Percentiles rank a stretch among this genome's conserved stretches.
Conservation (phyloP, 768 basidiomycete genomes). For the Austroboletus eburneus region DNA sequence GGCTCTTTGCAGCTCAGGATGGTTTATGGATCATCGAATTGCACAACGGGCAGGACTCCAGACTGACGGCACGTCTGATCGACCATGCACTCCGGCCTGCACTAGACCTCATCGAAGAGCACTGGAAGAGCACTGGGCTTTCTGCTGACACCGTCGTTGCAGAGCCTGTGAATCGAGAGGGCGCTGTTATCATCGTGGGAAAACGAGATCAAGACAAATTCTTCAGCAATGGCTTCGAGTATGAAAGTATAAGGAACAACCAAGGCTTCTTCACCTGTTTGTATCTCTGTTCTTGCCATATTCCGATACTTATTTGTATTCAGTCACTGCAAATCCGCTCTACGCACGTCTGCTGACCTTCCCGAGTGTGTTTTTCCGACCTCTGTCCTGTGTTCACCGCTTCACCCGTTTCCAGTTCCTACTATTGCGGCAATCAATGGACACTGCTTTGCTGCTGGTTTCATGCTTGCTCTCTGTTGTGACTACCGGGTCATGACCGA, state of each 20-base stretch:
- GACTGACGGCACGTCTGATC: constrained; percentile 57
- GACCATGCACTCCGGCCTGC: constrained; percentile 62
- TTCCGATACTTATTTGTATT: constrained; percentile 5
- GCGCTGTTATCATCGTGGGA: constrained; percentile 75
- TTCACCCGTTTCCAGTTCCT: constrained; percentile 49
- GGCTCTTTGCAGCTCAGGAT: constrained; percentile 36
- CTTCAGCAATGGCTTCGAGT: constrained; percentile 83
- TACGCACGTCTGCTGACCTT: constrained; percentile 65
- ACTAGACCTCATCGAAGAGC: constrained; percentile 64
- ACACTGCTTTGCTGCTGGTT: constrained; percentile 81
- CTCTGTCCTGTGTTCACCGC: not conserved
- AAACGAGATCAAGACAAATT: constrained; percentile 77
- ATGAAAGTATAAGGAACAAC: constrained; percentile 45
- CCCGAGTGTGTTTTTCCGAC: constrained; percentile 52
- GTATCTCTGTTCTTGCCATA: constrained; percentile 9
- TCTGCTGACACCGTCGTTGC: constrained; percentile 39
- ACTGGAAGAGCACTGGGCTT: constrained; percentile 60
- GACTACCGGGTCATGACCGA: constrained; percentile 90
- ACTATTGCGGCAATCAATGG: constrained; percentile 79
- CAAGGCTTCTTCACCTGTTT: constrained; percentile 64
- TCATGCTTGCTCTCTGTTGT: constrained; percentile 75
- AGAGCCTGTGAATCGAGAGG: constrained; percentile 37
- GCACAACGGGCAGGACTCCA: constrained; percentile 73
- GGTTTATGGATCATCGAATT: constrained; percentile 75
- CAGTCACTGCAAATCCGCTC: constrained; percentile 74